A percentile compares a stretch with the other conserved stretches of the same genome.
Conservation (phyloP, 768 basidiomycete genomes). For the Lentinula detonsa region DNA sequence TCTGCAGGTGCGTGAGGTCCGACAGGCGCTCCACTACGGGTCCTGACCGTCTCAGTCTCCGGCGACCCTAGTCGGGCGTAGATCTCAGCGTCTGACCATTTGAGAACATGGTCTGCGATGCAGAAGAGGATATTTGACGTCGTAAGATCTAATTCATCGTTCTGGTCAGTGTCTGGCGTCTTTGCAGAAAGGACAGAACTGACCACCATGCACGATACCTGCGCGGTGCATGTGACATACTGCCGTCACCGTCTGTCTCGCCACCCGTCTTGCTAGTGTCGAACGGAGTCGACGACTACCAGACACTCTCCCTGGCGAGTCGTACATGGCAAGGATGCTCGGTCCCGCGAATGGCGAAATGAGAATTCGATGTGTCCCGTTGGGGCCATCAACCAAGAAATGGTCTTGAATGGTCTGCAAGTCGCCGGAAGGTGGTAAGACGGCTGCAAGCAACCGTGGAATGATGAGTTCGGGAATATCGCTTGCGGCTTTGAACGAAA, state of each 20-base stretch:
- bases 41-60: neutral
- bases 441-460: conserved; percentile 13
- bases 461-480: neutral
- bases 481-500: neutral
- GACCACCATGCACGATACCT: neutral
- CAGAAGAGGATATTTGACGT: neutral
- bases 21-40: neutral
- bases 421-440: too few relatives aligned
- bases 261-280: neutral
- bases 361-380: conserved; percentile 35
- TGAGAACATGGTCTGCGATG: neutral
- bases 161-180: too few relatives aligned
- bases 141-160: neutral
- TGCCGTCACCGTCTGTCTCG: neutral
- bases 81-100: neutral
- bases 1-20: neutral
- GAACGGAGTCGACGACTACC: neutral
- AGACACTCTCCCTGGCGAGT: neutral
- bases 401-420: conserved; percentile 17
- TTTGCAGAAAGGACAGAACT: neutral
- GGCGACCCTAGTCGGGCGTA: neutral
- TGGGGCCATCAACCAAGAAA: conserved; percentile 32
- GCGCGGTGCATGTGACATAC: neutral
- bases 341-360: conserved; percentile 34
- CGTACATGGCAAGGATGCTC: conserved; percentile 6